Evolutionary conservation across 352 stramenopile species (phyloP).

Genomic region (Pythium scleroteichum): DNA sequence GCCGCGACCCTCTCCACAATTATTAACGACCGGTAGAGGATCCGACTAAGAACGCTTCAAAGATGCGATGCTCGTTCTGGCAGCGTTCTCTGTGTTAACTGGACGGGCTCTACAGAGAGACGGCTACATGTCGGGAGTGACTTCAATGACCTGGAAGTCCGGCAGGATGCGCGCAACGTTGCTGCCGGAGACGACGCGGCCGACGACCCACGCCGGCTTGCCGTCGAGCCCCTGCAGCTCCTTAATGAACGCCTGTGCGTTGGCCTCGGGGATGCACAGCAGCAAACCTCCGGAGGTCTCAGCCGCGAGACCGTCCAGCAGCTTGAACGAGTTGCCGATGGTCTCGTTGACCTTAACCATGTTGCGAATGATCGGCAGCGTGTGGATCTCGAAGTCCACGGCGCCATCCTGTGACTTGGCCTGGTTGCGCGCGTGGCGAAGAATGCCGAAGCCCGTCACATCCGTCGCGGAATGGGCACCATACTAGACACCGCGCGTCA

Average conservation of each 20-base stretch:
- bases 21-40: too few species aligned
- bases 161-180: constrained; percentile 65
- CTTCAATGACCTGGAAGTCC: constrained; percentile 55
- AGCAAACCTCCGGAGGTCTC: constrained; percentile 95
- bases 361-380: constrained; percentile 91
- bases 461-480: constrained; percentile 93
- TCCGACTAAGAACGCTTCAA: too few species aligned
- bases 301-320: constrained; percentile 90
- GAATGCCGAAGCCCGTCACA: constrained; percentile 95
- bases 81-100: neutral
- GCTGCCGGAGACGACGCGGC: constrained; percentile 78
- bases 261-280: constrained; percentile 85
- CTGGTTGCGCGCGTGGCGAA: constrained; percentile 93
- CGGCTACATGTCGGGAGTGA: constrained; percentile 46
- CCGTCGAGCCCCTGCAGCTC: constrained; percentile 89
- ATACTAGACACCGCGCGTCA: constrained; percentile 48
- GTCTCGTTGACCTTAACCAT: constrained; percentile 88
- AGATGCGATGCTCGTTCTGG: too few species aligned
- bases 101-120: constrained; percentile 11
- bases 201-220: constrained; percentile 92
- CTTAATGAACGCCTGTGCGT: constrained; percentile 84
- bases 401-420: constrained; percentile 87
- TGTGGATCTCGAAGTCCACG: constrained; percentile 93
- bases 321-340: constrained; percentile 91
- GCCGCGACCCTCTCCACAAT: too few species aligned